Conservation (phyloP, 345 rosid species). For the Populus deltoides region DNA sequence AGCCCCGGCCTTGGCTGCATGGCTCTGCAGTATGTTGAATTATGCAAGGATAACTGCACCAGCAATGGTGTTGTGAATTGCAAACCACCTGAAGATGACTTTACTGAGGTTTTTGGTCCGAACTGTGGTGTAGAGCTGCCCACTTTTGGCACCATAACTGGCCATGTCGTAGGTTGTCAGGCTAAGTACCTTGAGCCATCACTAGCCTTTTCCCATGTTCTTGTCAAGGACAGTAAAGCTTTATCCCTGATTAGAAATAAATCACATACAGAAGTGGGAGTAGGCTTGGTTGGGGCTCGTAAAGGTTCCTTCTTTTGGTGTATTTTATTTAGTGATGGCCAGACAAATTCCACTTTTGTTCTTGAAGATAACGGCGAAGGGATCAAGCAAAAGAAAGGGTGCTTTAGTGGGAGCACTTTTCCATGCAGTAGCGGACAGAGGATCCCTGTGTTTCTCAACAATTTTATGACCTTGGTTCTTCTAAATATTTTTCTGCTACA, state of each 20-base stretch:
- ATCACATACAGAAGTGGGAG: conserved; percentile 65
- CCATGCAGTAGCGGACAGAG: conserved; percentile 57
- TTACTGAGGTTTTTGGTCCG: conserved; percentile 75
- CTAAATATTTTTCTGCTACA: conserved; percentile 17
- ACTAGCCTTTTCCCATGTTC: conserved; percentile 55
- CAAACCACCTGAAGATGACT: conserved; percentile 65
- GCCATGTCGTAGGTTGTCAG: conserved; percentile 73
- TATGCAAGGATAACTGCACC: conserved; percentile 74
- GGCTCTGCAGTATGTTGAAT: conserved; percentile 70
- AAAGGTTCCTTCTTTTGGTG: conserved; percentile 74
- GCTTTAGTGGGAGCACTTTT: conserved; percentile 68
- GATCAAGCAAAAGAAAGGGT: conserved; percentile 72
- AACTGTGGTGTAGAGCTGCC: conserved; percentile 85
- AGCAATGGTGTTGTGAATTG: conserved; percentile 48
- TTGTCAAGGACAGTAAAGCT: conserved; percentile 49
- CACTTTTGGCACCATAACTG: conserved; percentile 63
- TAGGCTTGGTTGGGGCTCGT: conserved; percentile 57
- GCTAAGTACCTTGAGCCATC: conserved; percentile 55
- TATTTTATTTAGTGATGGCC: conserved; percentile 59
- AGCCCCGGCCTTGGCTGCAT: conserved; percentile 91
- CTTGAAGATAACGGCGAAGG: conserved; percentile 79
- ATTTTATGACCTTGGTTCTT: conserved; percentile 13
- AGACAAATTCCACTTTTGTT: conserved; percentile 56
- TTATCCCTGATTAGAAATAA: conserved; percentile 55
- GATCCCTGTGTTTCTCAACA: conserved; percentile 15